phyloP scores from a whole-genome alignment of 331 rosid species.

The Malus hybrid region DNA sequence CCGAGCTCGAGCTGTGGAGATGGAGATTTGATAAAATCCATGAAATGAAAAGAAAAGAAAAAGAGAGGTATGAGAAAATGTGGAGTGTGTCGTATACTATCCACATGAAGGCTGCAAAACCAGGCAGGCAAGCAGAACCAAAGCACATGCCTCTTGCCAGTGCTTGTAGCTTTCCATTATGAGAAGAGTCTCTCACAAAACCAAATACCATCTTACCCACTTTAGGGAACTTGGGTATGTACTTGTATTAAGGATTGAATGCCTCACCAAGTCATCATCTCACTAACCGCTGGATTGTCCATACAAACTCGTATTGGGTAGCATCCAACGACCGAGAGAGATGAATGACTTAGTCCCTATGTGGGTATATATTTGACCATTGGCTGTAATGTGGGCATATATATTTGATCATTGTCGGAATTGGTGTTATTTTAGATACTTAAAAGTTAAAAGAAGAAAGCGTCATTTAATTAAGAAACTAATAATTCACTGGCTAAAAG shows the following conservation, averaged over 20 bases:
- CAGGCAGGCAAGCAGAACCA: conserved; percentile 5
- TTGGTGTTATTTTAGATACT: too few species aligned
- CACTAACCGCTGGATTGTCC: background rate
- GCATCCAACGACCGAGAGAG: background rate
- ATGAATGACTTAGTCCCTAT: background rate
- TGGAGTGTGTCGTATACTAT: conserved; percentile 1
- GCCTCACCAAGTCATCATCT: background rate
- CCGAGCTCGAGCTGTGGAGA: background rate
- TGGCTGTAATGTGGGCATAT: background rate
- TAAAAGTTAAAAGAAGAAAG: too few species aligned
- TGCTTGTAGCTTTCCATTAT: too few species aligned
- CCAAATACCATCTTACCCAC: background rate
- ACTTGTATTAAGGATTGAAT: too few species aligned
- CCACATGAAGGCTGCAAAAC: conserved; percentile 15
- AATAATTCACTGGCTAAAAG: too few species aligned
- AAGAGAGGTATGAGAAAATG: background rate
- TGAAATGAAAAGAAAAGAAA: background rate
- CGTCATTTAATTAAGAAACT: too few species aligned
- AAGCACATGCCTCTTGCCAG: conserved; percentile 1
- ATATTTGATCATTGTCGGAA: background rate
- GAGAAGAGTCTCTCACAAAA: too few species aligned
- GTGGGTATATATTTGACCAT: background rate
- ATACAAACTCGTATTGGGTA: background rate
- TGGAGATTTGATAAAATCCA: background rate
- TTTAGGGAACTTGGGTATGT: background rate